Evolutionary conservation across 139 green algal genomes (phyloP).

Genomic region (Raphidocelis subcapitata): DNA sequence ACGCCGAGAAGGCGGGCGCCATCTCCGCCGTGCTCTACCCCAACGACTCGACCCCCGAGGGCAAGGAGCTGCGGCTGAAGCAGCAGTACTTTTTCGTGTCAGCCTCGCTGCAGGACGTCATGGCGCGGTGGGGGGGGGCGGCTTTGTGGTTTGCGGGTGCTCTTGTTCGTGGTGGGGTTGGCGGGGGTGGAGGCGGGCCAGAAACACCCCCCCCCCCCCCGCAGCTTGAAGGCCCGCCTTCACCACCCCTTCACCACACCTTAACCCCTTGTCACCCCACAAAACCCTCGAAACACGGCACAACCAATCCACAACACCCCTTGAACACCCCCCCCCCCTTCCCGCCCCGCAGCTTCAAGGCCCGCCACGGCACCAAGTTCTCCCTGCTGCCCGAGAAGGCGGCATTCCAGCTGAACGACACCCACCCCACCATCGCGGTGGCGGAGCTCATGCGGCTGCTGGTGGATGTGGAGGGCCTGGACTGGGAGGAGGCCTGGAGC

Average conservation of each 20-base stretch:
- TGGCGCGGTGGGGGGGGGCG: constrained; percentile 48
- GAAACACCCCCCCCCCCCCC: no score
- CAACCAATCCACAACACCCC: no score
- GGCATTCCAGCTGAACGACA: constrained; percentile 98
- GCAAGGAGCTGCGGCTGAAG: constrained; percentile 98
- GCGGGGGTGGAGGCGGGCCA: no score
- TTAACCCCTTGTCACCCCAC: no score
- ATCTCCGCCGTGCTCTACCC: constrained; percentile 98
- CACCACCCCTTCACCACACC: no score
- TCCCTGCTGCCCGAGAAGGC: constrained; percentile 82
- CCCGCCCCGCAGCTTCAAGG: no score
- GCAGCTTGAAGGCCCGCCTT: no score
- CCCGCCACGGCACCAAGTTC: constrained; percentile 53
- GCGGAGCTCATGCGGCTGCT: constrained; percentile 98
- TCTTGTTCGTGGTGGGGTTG: no score
- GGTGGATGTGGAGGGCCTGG: constrained; percentile 92
- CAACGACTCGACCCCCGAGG: constrained; percentile 94
- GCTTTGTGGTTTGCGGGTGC: no score
- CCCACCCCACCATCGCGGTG: constrained; percentile 95
- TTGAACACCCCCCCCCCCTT: no score
- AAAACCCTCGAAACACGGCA: no score
- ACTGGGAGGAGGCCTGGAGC: constrained; percentile 92
- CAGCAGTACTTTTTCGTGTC: constrained; percentile 99
- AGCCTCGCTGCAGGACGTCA: constrained; percentile 90
- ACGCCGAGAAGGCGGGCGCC: constrained; percentile 82